These are phyloP conservation scores for Fistulina hepatica DNA, from an alignment of 1,284 basidiomycete species.

Conservation along the genomic window DNA sequence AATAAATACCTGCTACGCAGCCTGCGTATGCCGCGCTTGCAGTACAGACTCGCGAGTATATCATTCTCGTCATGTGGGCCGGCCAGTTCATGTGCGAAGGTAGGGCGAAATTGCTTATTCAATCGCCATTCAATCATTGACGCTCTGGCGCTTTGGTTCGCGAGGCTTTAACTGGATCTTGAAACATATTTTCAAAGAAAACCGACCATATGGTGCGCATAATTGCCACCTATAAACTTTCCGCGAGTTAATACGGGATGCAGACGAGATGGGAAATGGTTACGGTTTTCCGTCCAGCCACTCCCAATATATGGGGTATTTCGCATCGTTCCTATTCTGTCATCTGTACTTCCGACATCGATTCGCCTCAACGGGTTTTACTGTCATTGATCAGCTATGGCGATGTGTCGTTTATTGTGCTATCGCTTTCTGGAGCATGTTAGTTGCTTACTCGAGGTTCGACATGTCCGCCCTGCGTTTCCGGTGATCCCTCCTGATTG, in stretches of 20 bases:
- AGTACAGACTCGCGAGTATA: conserved; percentile 66
- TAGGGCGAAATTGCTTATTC: too few relatives aligned
- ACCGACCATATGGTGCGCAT: conserved; percentile 53
- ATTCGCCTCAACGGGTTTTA: conserved; percentile 43
- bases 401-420: conserved; percentile 37
- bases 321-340: conserved; percentile 62
- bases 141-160: too few relatives aligned
- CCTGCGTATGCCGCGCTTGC: conserved; percentile 70
- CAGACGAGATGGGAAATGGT: conserved; percentile 56
- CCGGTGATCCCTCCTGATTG: not conserved
- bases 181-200: conserved; percentile 59
- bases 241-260: conserved; percentile 3
- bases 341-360: conserved; percentile 66
- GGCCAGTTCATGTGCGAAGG: conserved; percentile 72
- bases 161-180: conserved; percentile 59
- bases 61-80: conserved; percentile 72
- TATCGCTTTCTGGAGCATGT: conserved; percentile 42
- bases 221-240: conserved; percentile 2
- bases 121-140: too few relatives aligned
- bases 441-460: conserved; percentile 75
- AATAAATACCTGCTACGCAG: conserved; percentile 26
- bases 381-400: conserved; percentile 39
- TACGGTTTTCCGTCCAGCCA: conserved; percentile 86
- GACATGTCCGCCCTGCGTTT: conserved; percentile 10
- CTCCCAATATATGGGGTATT: conserved; percentile 85